Base-by-base conservation (phyloP, 2,329 filamentous ascomycete species). In the Fusarium anthophilum region DNA sequence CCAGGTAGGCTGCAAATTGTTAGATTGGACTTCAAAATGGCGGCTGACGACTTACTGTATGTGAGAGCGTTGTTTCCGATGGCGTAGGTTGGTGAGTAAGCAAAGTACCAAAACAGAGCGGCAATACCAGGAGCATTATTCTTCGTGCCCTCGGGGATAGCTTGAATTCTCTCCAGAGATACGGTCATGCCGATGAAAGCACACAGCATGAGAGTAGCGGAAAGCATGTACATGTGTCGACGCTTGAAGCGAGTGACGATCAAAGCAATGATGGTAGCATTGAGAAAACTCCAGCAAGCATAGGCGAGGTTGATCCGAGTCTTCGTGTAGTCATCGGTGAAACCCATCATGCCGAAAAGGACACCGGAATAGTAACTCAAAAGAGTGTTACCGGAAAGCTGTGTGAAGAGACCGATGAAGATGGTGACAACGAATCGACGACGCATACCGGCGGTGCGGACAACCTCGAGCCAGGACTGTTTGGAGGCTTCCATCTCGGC, bases 121-220 rank as follows among this genome's bases (percentile, higher is more conserved):
- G 72, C 47, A 12, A 75, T 32, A 38, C 72, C 72, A 28, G 72
- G 47, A n/a, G 69, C 13, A 2, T n/a, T 24, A 12, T 75, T 75
- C 61, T 37, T 62, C 10, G 35, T 10, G 2, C 58, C 72, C 10
- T 48, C 47, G 1, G 79, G 66, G 9, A 82, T 79, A 17, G 83
- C 69, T 82, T 86, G 55, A 80, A 81, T 75, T 20, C 83, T 56
- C 83, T 86, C 41, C 80, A 81, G 73, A 8, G 79, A 84, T 43
- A 90, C 83, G 0, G 89, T 91, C 83, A 88, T 90, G 30, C 82
- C 83, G 44, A 88, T 86, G 76, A 90, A 92, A 8, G 38, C 59
- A 85, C 85, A 35, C 81, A 79, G 80, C 82, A 91, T 79, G 9
- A 74, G 35, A 20, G n/a, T 73, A 12, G 89, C 87, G 28, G 86